These are phyloP conservation scores for Penicillium corylophilum DNA, from an alignment of 2,329 filamentous ascomycete species.

Conservation along the genomic window DNA sequence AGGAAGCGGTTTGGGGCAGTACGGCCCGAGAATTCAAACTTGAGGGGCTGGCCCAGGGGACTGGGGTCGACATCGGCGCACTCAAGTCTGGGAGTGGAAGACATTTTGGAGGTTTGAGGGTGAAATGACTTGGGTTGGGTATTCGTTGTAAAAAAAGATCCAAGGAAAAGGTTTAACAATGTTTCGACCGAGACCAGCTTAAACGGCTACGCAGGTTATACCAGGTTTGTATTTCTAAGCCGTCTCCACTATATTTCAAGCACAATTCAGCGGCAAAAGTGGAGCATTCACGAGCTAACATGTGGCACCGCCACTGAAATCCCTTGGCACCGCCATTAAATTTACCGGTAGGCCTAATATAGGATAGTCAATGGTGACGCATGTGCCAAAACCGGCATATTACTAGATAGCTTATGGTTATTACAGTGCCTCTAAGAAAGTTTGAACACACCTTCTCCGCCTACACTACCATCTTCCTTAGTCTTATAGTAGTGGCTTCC, in stretches of 20 bases:
- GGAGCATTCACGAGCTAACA: not conserved
- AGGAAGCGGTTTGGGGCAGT: conserved; percentile 65
- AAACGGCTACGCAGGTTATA: not conserved
- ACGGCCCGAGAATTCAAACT: conserved; percentile 53
- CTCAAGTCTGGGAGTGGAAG: not conserved
- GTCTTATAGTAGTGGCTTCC: no score
- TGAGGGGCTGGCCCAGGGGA: conserved; percentile 27
- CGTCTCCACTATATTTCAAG: not conserved
- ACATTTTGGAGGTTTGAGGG: not conserved
- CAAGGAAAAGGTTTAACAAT: not conserved
- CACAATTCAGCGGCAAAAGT: not conserved
- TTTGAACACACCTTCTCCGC: no score
- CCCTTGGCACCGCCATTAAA: no score
- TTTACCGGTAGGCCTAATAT: no score
- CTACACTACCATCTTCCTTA: no score
- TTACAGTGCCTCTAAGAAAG: no score
- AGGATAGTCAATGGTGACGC: no score
- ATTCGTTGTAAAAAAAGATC: not conserved
- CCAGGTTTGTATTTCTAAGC: not conserved
- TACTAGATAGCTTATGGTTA: no score
- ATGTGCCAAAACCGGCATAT: no score
- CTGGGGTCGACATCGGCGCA: not conserved
- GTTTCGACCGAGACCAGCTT: not conserved
- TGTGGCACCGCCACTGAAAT: no score
- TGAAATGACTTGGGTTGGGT: not conserved